These are phyloP conservation scores for Platanthera guangdongensis DNA, from an alignment of 106 monocot species.

Conservation along the genomic window DNA sequence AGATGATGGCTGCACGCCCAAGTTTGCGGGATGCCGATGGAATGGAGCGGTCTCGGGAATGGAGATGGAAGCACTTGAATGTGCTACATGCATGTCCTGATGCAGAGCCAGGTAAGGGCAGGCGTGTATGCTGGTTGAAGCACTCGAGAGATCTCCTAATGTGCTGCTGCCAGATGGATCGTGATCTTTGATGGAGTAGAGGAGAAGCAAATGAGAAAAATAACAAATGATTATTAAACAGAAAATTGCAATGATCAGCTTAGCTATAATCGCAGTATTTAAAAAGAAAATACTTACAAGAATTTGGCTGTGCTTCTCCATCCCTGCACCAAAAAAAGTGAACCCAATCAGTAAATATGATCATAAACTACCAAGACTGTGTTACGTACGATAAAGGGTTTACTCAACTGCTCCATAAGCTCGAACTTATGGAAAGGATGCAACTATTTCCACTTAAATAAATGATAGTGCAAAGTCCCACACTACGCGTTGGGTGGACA, in stretches of 20 bases:
- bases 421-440: too few relatives aligned
- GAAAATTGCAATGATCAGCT: neutral
- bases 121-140: slow-evolving; percentile 23
- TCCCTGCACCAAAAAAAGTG: slow-evolving; percentile 21
- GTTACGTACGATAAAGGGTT: too few relatives aligned
- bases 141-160: slow-evolving; percentile 31
- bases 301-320: slow-evolving; percentile 30
- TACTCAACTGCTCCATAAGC: too few relatives aligned
- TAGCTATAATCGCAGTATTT: neutral
- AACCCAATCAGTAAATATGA: neutral
- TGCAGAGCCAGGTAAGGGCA: slow-evolving; percentile 50
- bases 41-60: slow-evolving; percentile 28
- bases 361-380: neutral
- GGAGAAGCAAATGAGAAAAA: slow-evolving; percentile 4
- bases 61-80: slow-evolving; percentile 24
- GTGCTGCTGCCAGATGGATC: slow-evolving; percentile 23
- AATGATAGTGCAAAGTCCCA: too few relatives aligned
- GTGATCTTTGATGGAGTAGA: slow-evolving; percentile 23
- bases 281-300: slow-evolving; percentile 27
- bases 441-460: too few relatives aligned
- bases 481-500: too few relatives aligned
- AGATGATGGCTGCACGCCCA: slow-evolving; percentile 11
- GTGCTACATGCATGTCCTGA: slow-evolving; percentile 22
- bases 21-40: slow-evolving; percentile 19
- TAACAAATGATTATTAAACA: neutral